These are phyloP conservation scores for Corylus avellana DNA, from an alignment of 306 rosid species.

Conservation along the genomic window DNA sequence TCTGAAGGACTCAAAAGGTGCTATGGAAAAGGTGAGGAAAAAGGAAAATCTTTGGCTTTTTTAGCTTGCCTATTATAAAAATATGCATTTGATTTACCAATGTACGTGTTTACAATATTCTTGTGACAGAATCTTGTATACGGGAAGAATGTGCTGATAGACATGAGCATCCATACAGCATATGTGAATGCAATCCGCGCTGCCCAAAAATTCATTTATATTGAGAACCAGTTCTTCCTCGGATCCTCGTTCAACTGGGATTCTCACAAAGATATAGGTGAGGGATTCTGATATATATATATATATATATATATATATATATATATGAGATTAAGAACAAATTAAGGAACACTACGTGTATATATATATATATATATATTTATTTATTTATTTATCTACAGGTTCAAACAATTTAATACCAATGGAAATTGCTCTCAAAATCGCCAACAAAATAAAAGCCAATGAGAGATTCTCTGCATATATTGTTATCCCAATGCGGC, in stretches of 20 bases:
- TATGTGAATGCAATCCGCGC: slow-evolving; percentile 79
- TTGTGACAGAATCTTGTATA: slow-evolving; percentile 71
- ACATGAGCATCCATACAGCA: slow-evolving; percentile 87
- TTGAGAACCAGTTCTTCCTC: slow-evolving; percentile 82
- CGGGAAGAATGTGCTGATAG: slow-evolving; percentile 83
- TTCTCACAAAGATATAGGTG: slow-evolving; percentile 67
- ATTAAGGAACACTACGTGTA: too few relatives aligned
- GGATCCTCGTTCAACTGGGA: slow-evolving; percentile 88
- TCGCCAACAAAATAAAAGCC: slow-evolving; percentile 68
- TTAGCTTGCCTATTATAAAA: background rate
- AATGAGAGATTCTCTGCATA: slow-evolving; percentile 67
- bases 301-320: too few relatives aligned
- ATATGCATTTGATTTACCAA: slow-evolving; percentile 2
- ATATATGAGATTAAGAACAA: background rate
- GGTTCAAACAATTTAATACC: slow-evolving; percentile 87
- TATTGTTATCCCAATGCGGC: slow-evolving; percentile 87
- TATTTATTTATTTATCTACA: background rate
- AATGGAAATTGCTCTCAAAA: slow-evolving; percentile 81
- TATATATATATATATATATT: too few relatives aligned
- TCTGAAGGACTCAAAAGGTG: slow-evolving; percentile 51
- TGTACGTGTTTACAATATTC: background rate
- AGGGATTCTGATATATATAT: slow-evolving; percentile 21
- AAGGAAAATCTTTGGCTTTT: too few relatives aligned
- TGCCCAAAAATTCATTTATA: slow-evolving; percentile 78
- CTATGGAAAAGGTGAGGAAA: slow-evolving; percentile 55